Conservation (phyloP, 345 rosid species). For the Dipteronia sinensis region DNA sequence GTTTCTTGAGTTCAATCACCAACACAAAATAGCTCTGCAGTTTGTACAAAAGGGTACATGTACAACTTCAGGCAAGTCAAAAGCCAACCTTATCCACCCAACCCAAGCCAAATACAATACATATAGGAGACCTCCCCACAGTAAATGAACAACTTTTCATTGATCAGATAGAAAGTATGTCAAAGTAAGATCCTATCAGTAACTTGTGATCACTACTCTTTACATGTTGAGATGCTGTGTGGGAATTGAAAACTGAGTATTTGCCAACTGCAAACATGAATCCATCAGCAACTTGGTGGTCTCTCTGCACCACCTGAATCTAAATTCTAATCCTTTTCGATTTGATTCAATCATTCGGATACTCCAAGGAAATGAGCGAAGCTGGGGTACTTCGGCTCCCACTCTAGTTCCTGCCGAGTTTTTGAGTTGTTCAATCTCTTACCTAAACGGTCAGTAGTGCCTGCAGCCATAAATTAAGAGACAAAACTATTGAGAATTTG, state of each 20-base stretch:
- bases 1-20: not conserved
- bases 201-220: not conserved
- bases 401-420: constrained; percentile 73
- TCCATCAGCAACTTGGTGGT: not conserved
- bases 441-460: constrained; percentile 78
- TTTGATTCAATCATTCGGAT: constrained; percentile 29
- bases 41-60: not conserved
- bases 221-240: not conserved
- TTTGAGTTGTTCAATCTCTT: constrained; percentile 79
- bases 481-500: not conserved
- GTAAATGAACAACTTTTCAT: too few relatives aligned
- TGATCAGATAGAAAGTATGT: too few relatives aligned
- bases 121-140: not conserved
- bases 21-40: not conserved
- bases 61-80: not conserved
- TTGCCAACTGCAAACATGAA: not conserved
- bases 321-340: not conserved
- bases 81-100: not conserved
- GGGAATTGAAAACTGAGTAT: not conserved
- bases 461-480: constrained; percentile 43
- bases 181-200: too few relatives aligned
- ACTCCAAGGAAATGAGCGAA: constrained; percentile 78
- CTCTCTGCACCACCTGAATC: not conserved
- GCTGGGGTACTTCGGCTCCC: constrained; percentile 91
- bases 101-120: not conserved